Conservation (phyloP, 805 yeast species). For the Yarrowia divulgata region DNA sequence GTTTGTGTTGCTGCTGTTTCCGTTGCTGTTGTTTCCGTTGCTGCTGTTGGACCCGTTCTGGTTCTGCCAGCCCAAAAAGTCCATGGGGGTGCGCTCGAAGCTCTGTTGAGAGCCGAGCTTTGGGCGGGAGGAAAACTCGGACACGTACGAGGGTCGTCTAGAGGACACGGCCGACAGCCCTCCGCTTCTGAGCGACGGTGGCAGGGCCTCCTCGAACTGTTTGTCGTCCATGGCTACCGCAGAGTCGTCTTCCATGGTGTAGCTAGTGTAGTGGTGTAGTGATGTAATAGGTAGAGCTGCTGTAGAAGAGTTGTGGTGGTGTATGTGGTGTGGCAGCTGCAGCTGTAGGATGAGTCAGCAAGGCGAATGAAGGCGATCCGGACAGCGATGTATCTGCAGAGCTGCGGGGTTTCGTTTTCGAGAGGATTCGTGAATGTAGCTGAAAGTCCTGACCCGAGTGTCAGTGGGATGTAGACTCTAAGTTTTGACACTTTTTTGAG, state of each 20-base stretch:
- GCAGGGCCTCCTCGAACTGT: slow-evolving; percentile 40
- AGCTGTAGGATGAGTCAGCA: neutral
- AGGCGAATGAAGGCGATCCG: too few species aligned
- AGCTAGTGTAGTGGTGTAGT: neutral
- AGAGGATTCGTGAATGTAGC: too few species aligned
- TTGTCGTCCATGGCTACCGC: slow-evolving; percentile 38
- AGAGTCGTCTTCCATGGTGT: slow-evolving; percentile 32
- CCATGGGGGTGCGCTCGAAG: slow-evolving; percentile 35
- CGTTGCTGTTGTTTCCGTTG: slow-evolving; percentile 3
- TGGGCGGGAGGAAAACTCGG: slow-evolving; percentile 58
- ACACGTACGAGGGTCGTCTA: slow-evolving; percentile 71
- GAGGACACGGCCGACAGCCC: slow-evolving; percentile 64
- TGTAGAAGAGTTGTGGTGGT: neutral
- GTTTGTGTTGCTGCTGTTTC: neutral
- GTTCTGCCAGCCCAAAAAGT: slow-evolving; percentile 32
- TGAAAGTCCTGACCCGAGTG: slow-evolving; percentile 5
- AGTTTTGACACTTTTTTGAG: slow-evolving; percentile 36
- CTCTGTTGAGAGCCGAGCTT: slow-evolving; percentile 38
- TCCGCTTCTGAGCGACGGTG: slow-evolving; percentile 49
- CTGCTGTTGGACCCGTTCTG: neutral
- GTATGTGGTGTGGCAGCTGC: neutral
- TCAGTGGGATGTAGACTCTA: slow-evolving; percentile 37
- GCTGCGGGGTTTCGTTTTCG: too few species aligned
- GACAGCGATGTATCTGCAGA: too few species aligned
- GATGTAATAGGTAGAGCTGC: neutral